Conservation (phyloP, 2,329 filamentous ascomycete species). For the Stemphylium vesicarium region DNA sequence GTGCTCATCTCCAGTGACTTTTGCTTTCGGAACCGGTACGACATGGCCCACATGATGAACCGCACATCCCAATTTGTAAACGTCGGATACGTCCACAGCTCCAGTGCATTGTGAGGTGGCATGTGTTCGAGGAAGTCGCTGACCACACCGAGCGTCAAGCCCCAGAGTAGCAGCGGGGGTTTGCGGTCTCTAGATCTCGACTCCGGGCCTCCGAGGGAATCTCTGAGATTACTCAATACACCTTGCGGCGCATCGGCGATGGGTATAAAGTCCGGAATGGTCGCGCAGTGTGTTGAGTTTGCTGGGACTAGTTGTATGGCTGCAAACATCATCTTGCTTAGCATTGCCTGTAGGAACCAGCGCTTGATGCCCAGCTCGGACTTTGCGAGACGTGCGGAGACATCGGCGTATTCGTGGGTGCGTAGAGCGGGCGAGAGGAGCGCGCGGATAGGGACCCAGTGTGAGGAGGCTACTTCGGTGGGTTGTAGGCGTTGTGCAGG, state of each 20-base stretch:
- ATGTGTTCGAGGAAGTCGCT: slow-evolving; percentile 72
- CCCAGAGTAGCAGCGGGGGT: slow-evolving; percentile 70
- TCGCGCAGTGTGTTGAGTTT: slow-evolving; percentile 64
- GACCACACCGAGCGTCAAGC: slow-evolving; percentile 69
- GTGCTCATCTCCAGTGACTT: slow-evolving; percentile 42
- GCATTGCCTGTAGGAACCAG: slow-evolving; percentile 61
- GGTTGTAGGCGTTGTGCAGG: slow-evolving; percentile 69
- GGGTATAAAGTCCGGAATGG: slow-evolving; percentile 58
- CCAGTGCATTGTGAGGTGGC: slow-evolving; percentile 67
- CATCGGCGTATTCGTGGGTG: slow-evolving; percentile 68
- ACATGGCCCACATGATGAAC: slow-evolving; percentile 65
- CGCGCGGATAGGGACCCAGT: slow-evolving; percentile 70
- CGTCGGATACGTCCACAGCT: slow-evolving; percentile 71
- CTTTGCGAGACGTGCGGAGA: slow-evolving; percentile 66
- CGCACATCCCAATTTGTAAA: slow-evolving; percentile 69
- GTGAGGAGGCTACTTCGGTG: slow-evolving; percentile 70
- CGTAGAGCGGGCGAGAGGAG: slow-evolving; percentile 66
- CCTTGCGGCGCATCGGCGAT: slow-evolving; percentile 21
- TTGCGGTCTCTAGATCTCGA: slow-evolving; percentile 42
- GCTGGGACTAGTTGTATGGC: slow-evolving; percentile 68
- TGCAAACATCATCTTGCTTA: slow-evolving; percentile 72
- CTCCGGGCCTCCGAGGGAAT: slow-evolving; percentile 23
- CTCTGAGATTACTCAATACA: slow-evolving; percentile 18
- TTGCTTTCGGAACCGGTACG: slow-evolving; percentile 58
- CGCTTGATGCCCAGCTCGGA: slow-evolving; percentile 62